phyloP scores from a whole-genome alignment of 352 stramenopile species.

The Saprolegnia parasitica region DNA sequence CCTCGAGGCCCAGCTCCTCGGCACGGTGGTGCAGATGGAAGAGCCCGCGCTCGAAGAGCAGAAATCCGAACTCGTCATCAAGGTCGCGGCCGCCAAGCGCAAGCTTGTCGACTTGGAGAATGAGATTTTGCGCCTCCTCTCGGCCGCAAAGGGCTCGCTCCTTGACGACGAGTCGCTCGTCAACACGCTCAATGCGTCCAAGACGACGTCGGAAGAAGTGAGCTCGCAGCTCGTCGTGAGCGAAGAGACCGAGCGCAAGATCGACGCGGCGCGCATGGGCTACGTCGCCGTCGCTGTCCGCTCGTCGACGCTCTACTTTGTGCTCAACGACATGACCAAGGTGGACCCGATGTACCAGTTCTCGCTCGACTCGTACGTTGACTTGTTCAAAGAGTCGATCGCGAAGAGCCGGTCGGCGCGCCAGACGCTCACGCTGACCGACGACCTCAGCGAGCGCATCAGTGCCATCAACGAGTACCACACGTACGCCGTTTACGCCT shows the following conservation, averaged over 20 bases:
- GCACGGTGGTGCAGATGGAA: conserved; percentile 92
- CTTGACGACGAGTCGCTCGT: conserved; percentile 93
- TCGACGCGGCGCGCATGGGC: conserved; percentile 90
- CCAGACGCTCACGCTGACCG: conserved; percentile 69
- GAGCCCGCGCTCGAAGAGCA: conserved; percentile 92
- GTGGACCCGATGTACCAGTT: conserved; percentile 98
- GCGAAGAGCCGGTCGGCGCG: conserved; percentile 77
- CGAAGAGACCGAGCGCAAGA: conserved; percentile 94
- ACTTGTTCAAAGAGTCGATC: conserved; percentile 93
- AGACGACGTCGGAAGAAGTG: conserved; percentile 93
- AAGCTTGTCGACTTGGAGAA: conserved; percentile 95
- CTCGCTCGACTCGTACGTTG: conserved; percentile 92
- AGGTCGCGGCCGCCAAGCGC: conserved; percentile 90
- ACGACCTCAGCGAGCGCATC: conserved; percentile 83
- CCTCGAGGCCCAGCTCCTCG: conserved; percentile 91
- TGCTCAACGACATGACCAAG: conserved; percentile 92
- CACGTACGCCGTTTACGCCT: conserved; percentile 93
- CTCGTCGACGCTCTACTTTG: conserved; percentile 95
- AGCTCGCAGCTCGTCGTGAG: conserved; percentile 89
- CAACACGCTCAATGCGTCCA: conserved; percentile 93
- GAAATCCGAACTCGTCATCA: conserved; percentile 88
- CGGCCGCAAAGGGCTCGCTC: conserved; percentile 87
- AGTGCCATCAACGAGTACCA: conserved; percentile 94
- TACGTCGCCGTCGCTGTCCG: conserved; percentile 89
- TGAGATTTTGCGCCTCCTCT: conserved; percentile 90